These are phyloP conservation scores for Fusarium sambucinum DNA, from an alignment of 2,329 filamentous ascomycete genomes.

Conservation along the genomic window DNA sequence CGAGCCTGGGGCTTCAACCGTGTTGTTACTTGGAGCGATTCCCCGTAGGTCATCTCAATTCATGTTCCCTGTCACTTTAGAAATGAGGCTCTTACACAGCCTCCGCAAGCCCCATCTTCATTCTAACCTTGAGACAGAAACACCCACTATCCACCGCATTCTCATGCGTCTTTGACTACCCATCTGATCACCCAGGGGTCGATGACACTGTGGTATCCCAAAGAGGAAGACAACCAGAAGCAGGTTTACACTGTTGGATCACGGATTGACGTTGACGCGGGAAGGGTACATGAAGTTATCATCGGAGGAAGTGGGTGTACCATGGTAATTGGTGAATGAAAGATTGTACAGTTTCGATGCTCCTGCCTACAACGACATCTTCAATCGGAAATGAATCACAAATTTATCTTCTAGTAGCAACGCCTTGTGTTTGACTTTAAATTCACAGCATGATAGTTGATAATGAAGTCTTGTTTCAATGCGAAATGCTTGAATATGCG, in stretches of 20 bases:
- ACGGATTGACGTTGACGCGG: slow-evolving; percentile 74
- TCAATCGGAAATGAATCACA: background rate
- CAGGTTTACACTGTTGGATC: slow-evolving; percentile 70
- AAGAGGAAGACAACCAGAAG: slow-evolving; percentile 67
- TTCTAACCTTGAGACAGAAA: slow-evolving; percentile 61
- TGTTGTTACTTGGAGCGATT: slow-evolving; percentile 80
- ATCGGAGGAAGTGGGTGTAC: slow-evolving; percentile 75
- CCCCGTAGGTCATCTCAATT: slow-evolving; percentile 64
- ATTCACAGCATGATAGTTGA: background rate
- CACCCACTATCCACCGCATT: slow-evolving; percentile 75
- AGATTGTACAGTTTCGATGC: background rate
- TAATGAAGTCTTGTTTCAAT: background rate
- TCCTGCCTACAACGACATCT: background rate
- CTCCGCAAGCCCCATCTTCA: slow-evolving; percentile 9
- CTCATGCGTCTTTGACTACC: slow-evolving; percentile 73
- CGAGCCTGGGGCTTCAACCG: slow-evolving; percentile 75
- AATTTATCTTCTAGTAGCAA: too few relatives aligned
- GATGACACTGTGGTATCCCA: slow-evolving; percentile 75
- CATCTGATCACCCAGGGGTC: slow-evolving; percentile 75
- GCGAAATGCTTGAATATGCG: background rate
- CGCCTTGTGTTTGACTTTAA: background rate
- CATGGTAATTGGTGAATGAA: slow-evolving; percentile 72
- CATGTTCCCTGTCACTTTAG: background rate
- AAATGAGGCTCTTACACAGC: slow-evolving; percentile 7
- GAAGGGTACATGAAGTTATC: slow-evolving; percentile 76